A percentile compares a stretch with the other conserved stretches of the same genome.
phyloP scores from a whole-genome alignment of 176 grass and related monocot genomes.

The Musa itinerans region DNA sequence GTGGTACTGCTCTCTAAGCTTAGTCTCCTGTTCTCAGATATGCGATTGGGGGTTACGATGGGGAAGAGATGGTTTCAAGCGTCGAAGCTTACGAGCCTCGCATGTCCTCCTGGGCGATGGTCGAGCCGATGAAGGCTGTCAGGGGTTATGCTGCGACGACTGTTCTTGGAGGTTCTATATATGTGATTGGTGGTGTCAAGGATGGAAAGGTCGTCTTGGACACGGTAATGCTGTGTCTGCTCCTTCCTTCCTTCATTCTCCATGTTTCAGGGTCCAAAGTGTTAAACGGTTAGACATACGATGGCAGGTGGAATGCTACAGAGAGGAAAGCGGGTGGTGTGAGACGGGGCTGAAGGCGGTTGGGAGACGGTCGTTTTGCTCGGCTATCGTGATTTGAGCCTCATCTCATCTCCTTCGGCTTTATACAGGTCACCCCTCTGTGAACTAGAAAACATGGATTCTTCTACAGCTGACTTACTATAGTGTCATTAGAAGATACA shows the following conservation, averaged over 20 bases:
- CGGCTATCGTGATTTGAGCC: conserved; percentile 34
- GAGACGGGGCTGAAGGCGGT: conserved; percentile 25
- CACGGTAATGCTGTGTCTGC: conserved; percentile 31
- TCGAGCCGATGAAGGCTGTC: conserved; percentile 29
- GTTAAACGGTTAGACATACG: too few species aligned
- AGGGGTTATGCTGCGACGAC: conserved; percentile 57
- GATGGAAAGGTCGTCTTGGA: conserved; percentile 23
- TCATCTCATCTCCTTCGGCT: too few species aligned
- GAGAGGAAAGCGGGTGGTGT: conserved; percentile 45
- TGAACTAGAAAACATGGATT: too few species aligned
- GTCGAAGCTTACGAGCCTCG: conserved; percentile 61
- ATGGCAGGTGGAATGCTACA: conserved; percentile 62
- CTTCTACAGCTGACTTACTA: too few species aligned
- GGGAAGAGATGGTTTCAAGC: conserved; percentile 33
- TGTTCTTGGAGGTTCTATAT: conserved; percentile 35
- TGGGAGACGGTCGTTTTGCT: conserved; percentile 48
- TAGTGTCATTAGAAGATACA: too few species aligned
- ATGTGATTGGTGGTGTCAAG: conserved; percentile 40
- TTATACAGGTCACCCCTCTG: too few species aligned
- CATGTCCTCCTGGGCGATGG: conserved; percentile 43
- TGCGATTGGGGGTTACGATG: conserved; percentile 58
- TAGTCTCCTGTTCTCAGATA: conserved; percentile 31
- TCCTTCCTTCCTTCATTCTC: not conserved
- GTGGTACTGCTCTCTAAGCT: not conserved
- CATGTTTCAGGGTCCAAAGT: too few species aligned